A percentile compares a stretch with the other conserved stretches of the same genome.
Conservation (phyloP, 345 rosid species). For the Eucalyptus erythrocorys region DNA sequence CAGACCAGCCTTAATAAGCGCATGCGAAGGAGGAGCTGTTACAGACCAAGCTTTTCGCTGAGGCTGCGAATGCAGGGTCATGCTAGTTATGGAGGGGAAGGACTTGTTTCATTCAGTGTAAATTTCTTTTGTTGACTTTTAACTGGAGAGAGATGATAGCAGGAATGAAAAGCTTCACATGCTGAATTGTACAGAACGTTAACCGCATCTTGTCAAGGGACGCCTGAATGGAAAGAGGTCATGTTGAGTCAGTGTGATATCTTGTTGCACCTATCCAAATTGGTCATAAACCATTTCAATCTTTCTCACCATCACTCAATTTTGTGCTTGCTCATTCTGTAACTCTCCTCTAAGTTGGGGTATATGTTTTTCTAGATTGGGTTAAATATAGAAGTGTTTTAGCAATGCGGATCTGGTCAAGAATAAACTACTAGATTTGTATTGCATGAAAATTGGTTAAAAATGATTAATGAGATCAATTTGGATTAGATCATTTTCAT, state of each 20-base stretch:
- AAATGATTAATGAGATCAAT: accelerated
- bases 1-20: not conserved
- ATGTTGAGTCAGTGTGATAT: not conserved
- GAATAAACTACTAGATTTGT: too few species aligned
- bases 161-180: not conserved
- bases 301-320: accelerated
- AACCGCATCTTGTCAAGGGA: not conserved
- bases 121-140: not conserved
- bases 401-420: accelerated
- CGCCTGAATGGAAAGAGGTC: not conserved
- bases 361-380: accelerated
- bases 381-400: too few species aligned
- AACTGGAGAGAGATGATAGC: not conserved
- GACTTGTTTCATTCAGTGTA: not conserved
- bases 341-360: not conserved
- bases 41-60: not conserved
- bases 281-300: not conserved
- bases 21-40: not conserved
- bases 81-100: not conserved
- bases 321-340: accelerated
- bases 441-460: too few species aligned
- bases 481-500: accelerated
- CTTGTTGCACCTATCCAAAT: too few species aligned
- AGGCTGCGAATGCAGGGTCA: not conserved
- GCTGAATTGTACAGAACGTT: slow-evolving; percentile 3